These are phyloP conservation scores for Trichoderma brevicompactum DNA, from an alignment of 2,329 filamentous ascomycete species.

Conservation along the genomic window DNA sequence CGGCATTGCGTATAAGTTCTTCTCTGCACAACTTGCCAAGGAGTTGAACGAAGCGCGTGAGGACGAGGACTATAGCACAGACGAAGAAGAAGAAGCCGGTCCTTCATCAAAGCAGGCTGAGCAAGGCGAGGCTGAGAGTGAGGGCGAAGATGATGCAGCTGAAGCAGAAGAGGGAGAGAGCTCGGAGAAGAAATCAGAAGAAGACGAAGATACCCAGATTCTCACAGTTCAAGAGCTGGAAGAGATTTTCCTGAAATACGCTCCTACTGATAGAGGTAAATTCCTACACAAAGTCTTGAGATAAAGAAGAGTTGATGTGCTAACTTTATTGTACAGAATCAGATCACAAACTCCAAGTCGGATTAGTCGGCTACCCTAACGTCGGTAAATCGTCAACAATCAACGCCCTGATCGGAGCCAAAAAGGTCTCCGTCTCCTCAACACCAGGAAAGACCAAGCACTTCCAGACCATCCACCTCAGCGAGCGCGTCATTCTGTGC, in stretches of 20 bases:
- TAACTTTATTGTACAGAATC: constrained; percentile 43
- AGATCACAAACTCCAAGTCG: constrained; percentile 78
- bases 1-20: constrained; percentile 90
- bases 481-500: constrained; percentile 85
- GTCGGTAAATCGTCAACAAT: constrained; percentile 99
- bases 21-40: constrained; percentile 90
- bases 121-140: constrained; percentile 36
- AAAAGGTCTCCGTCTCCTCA: constrained; percentile 97
- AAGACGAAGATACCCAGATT: constrained; percentile 72
- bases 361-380: constrained; percentile 96
- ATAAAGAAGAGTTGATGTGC: not conserved
- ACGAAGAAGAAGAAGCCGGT: constrained; percentile 39
- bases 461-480: constrained; percentile 97
- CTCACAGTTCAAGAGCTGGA: constrained; percentile 93
- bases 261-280: constrained; percentile 57
- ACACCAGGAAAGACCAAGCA: constrained; percentile 99
- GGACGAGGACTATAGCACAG: constrained; percentile 52
- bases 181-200: constrained; percentile 34
- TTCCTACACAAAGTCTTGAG: not conserved
- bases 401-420: constrained; percentile 96
- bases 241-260: constrained; percentile 79
- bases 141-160: constrained; percentile 35
- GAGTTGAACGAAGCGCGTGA: constrained; percentile 79
- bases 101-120: constrained; percentile 24
- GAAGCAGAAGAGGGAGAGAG: constrained; percentile 33